A percentile compares a stretch with the other conserved stretches of the same genome.
These are phyloP conservation scores for Sanghuangporus weigelae DNA, from an alignment of 1,284 basidiomycete species.

Conservation along the genomic window DNA sequence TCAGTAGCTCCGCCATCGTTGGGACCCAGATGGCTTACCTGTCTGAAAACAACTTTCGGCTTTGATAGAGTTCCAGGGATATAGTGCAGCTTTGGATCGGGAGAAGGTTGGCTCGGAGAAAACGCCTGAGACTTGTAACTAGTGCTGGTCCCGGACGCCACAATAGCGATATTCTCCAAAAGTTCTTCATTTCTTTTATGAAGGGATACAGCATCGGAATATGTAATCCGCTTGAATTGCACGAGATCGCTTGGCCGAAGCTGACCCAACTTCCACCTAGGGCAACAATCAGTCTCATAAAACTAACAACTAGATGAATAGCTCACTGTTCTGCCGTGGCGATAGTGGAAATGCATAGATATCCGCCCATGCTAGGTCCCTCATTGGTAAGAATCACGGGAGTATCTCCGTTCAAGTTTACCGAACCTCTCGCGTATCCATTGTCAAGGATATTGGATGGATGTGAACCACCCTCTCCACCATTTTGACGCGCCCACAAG, in stretches of 20 bases:
- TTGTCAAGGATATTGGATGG: conserved; percentile 70
- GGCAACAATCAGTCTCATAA: background rate
- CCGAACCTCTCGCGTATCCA: conserved; percentile 53
- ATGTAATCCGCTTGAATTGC: conserved; percentile 44
- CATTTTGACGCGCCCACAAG: conserved; percentile 53
- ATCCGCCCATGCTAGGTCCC: conserved; percentile 63
- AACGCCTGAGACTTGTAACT: conserved; percentile 13
- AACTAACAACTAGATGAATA: background rate
- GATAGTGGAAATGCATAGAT: conserved; percentile 51
- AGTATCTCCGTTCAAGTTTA: conserved; percentile 70
- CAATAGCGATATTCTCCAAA: conserved; percentile 26
- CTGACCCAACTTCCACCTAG: conserved; percentile 62
- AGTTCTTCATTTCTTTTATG: conserved; percentile 27
- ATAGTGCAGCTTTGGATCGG: conserved; percentile 32
- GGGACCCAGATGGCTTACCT: conserved; percentile 28
- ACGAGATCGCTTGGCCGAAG: conserved; percentile 47
- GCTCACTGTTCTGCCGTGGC: conserved; percentile 45
- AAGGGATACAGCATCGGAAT: conserved; percentile 32
- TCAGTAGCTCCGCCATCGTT: background rate
- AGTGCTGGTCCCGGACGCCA: conserved; percentile 3
- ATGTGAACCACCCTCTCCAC: conserved; percentile 69
- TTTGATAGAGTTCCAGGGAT: conserved; percentile 22
- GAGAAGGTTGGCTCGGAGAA: conserved; percentile 8
- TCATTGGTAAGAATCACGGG: conserved; percentile 63
- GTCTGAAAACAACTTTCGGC: conserved; percentile 38